A percentile compares a stretch with the other conserved stretches of the same genome.
Conservation (phyloP, 1,284 basidiomycete genomes). For the Sporisorium graminicola region DNA sequence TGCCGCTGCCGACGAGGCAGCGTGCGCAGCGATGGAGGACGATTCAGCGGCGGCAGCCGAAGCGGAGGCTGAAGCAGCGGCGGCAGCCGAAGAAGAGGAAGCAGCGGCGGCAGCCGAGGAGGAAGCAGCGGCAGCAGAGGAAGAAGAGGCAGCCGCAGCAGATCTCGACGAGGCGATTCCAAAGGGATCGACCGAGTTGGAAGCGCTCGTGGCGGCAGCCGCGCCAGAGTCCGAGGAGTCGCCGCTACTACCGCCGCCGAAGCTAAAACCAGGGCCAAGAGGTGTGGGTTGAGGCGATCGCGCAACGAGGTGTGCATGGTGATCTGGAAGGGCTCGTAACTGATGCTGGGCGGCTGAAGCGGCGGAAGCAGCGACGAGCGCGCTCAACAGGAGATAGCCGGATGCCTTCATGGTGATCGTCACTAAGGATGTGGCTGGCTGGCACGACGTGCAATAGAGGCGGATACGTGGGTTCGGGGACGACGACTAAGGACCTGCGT, state of each 20-base stretch:
- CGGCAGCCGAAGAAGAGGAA: slow-evolving; percentile 17
- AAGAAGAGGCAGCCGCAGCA: slow-evolving; percentile 19
- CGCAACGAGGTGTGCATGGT: slow-evolving; percentile 13
- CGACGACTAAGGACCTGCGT: not conserved
- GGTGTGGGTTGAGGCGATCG: slow-evolving; percentile 20
- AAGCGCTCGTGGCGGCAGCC: slow-evolving; percentile 9
- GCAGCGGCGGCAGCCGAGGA: slow-evolving; percentile 34
- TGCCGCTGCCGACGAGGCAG: slow-evolving; percentile 30
- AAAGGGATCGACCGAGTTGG: slow-evolving; percentile 21
- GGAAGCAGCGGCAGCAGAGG: slow-evolving; percentile 26
- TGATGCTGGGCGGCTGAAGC: slow-evolving; percentile 31
- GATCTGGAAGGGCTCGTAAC: slow-evolving; percentile 23
- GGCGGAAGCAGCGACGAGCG: slow-evolving; percentile 29
- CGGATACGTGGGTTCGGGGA: not conserved
- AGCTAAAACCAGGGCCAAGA: not conserved
- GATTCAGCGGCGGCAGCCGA: slow-evolving; percentile 32
- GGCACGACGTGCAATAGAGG: not conserved
- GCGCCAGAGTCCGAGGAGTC: slow-evolving; percentile 10
- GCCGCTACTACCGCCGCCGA: slow-evolving; percentile 6
- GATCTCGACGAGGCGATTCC: slow-evolving; percentile 13
- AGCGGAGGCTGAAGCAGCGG: slow-evolving; percentile 32
- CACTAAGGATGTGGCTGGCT: not conserved
- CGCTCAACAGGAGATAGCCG: slow-evolving; percentile 28
- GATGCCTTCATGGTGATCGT: slow-evolving; percentile 25
- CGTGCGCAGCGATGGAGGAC: slow-evolving; percentile 30